Evolutionary conservation across 306 rosid species (phyloP).

Genomic region (Cercis canadensis): DNA sequence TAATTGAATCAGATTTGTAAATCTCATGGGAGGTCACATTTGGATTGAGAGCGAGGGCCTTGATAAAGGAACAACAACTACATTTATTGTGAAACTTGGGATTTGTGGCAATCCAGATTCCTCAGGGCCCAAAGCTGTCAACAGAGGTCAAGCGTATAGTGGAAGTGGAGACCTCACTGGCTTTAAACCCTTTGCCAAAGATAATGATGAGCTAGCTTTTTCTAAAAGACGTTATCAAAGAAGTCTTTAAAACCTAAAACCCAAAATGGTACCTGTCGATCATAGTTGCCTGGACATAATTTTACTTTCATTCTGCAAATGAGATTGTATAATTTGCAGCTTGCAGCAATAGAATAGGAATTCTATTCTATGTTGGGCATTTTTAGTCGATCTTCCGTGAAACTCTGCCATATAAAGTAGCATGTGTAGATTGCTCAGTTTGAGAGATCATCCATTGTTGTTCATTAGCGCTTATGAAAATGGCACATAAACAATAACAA

Average conservation of each 20-base stretch:
- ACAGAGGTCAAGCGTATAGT: conserved; percentile 49
- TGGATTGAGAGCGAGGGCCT: conserved; percentile 93
- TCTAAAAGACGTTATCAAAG: conserved; percentile 64
- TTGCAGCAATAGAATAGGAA: no score
- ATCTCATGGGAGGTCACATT: conserved; percentile 93
- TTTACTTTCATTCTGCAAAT: conserved; percentile 35
- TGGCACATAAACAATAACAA: no score
- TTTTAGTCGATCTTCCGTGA: no score
- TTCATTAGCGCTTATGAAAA: no score
- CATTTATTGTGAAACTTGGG: conserved; percentile 80
- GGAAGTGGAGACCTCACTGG: conserved; percentile 74
- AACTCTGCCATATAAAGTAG: no score
- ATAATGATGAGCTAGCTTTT: conserved; percentile 48
- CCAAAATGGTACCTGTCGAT: conserved; percentile 11
- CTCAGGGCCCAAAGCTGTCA: conserved; percentile 45
- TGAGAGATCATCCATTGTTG: conserved; percentile 15
- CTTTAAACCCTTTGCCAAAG: conserved; percentile 53
- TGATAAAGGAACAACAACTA: conserved; percentile 71
- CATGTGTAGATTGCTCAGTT: conserved; percentile 4
- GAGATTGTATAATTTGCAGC: conserved; percentile 37
- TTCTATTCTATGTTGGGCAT: conserved; percentile 23
- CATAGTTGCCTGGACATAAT: conserved; percentile 16
- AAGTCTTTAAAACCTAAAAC: conserved; percentile 48
- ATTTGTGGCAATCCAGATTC: conserved; percentile 59
- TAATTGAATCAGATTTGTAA: conserved; percentile 75